These are phyloP conservation scores for Sporothrix curviconia DNA, from an alignment of 2,329 filamentous ascomycete species.

Conservation along the genomic window DNA sequence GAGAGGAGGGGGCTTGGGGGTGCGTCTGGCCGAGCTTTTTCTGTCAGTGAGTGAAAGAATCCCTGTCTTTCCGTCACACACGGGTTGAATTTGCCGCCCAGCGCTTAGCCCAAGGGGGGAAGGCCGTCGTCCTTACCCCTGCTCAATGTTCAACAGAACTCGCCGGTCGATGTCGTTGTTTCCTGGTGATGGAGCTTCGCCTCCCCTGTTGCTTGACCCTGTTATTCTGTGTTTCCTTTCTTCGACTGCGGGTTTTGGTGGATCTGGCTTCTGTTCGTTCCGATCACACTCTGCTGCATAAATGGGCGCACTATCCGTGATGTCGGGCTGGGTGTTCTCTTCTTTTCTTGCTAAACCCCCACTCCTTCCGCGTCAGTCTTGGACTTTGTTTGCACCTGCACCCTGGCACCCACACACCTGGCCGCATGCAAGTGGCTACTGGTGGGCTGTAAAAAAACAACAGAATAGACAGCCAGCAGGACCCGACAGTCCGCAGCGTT, in stretches of 20 bases:
- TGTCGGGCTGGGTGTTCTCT: too few relatives aligned
- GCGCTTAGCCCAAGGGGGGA: slow-evolving; percentile 6
- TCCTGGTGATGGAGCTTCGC: not conserved
- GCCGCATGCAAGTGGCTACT: too few relatives aligned
- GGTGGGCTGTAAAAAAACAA: not conserved
- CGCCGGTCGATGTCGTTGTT: not conserved
- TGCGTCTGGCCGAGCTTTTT: too few relatives aligned
- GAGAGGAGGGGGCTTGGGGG: too few relatives aligned
- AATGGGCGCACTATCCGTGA: not conserved
- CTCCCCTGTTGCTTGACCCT: not conserved
- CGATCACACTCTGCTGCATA: too few relatives aligned
- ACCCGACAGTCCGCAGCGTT: too few relatives aligned
- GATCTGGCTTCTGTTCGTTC: too few relatives aligned
- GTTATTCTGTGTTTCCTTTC: not conserved
- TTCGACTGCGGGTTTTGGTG: too few relatives aligned
- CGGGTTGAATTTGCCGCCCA: not conserved
- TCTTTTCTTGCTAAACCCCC: too few relatives aligned
- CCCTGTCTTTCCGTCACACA: slow-evolving; percentile 3
- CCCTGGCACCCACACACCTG: too few relatives aligned
- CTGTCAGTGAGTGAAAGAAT: too few relatives aligned
- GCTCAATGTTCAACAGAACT: not conserved
- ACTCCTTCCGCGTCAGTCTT: slow-evolving; percentile 1
- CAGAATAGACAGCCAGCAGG: not conserved
- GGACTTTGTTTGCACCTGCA: not conserved
- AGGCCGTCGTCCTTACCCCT: not conserved